Evolutionary conservation across 2,329 filamentous ascomycete genomes (phyloP).

Genomic region (Lizonia empirigonia): DNA sequence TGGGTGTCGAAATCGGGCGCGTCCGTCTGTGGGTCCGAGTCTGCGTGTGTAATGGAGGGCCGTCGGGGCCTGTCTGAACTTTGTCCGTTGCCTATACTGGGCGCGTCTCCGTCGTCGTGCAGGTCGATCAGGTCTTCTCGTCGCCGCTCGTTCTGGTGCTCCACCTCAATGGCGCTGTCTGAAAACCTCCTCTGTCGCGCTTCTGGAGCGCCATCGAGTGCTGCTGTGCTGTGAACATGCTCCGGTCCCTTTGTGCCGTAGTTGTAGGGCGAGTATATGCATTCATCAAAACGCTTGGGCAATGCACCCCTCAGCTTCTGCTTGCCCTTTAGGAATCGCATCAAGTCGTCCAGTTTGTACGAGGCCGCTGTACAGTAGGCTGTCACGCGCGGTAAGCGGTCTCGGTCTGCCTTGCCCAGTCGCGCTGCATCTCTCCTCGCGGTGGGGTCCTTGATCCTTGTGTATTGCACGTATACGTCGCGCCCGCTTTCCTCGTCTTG

Average conservation of each 20-base stretch:
- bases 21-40: constrained; percentile 42
- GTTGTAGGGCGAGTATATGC: constrained; percentile 92
- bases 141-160: constrained; percentile 61
- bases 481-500: constrained; percentile 86
- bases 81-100: constrained; percentile 35
- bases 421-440: constrained; percentile 90
- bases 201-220: constrained; percentile 33
- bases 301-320: constrained; percentile 76
- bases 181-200: constrained; percentile 68
- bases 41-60: constrained; percentile 36
- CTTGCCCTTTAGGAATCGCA: constrained; percentile 88
- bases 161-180: constrained; percentile 73
- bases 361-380: constrained; percentile 95
- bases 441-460: constrained; percentile 94
- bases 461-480: constrained; percentile 98
- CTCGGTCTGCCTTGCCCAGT: constrained; percentile 89
- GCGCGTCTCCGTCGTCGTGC: constrained; percentile 49
- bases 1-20: constrained; percentile 80
- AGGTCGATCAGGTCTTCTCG: constrained; percentile 70
- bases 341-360: constrained; percentile 86
- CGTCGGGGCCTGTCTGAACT: constrained; percentile 29
- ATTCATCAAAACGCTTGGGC: constrained; percentile 95
- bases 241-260: constrained; percentile 62
- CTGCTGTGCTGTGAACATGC: constrained; percentile 43
- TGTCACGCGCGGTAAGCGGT: constrained; percentile 85